Conservation (phyloP, 768 basidiomycete species). For the Mycena galopus region DNA sequence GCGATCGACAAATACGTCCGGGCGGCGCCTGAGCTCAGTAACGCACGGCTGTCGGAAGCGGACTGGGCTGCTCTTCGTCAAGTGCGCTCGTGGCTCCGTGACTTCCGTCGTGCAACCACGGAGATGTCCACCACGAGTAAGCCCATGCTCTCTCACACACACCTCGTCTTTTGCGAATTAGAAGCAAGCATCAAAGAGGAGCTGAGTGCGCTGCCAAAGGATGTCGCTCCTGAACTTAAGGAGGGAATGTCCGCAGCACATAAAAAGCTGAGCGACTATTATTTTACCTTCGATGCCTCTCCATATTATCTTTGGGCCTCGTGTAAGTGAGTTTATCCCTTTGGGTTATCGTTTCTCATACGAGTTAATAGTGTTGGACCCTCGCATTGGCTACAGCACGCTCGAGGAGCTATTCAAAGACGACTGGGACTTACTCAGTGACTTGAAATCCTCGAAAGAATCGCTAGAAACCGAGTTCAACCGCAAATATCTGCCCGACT, state of each 20-base stretch:
- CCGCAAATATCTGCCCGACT: too few species aligned
- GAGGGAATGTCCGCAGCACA: conserved; percentile 28
- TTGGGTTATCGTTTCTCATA: too few species aligned
- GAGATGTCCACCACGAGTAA: conserved; percentile 8
- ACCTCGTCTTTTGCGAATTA: conserved; percentile 34
- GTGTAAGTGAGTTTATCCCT: too few species aligned
- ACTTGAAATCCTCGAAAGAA: too few species aligned
- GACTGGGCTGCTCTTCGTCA: conserved; percentile 20
- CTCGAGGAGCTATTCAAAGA: too few species aligned
- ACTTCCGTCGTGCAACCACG: background rate
- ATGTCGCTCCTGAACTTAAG: conserved; percentile 17
- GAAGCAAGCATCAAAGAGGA: conserved; percentile 15
- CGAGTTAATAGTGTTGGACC: too few species aligned
- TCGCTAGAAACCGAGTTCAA: too few species aligned
- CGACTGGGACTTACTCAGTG: too few species aligned
- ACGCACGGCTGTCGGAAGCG: background rate
- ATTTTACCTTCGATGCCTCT: conserved; percentile 31
- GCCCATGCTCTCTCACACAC: conserved; percentile 33
- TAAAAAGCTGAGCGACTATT: conserved; percentile 40
- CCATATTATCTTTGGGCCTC: conserved; percentile 26
- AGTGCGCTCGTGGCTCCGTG: conserved; percentile 21
- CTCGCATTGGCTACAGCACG: too few species aligned
- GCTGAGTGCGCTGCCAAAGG: conserved; percentile 22
- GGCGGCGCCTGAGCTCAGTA: background rate
- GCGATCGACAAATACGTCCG: conserved; percentile 5